Conservation (phyloP, 1,284 basidiomycete species). For the Coriolopsis trogii region DNA sequence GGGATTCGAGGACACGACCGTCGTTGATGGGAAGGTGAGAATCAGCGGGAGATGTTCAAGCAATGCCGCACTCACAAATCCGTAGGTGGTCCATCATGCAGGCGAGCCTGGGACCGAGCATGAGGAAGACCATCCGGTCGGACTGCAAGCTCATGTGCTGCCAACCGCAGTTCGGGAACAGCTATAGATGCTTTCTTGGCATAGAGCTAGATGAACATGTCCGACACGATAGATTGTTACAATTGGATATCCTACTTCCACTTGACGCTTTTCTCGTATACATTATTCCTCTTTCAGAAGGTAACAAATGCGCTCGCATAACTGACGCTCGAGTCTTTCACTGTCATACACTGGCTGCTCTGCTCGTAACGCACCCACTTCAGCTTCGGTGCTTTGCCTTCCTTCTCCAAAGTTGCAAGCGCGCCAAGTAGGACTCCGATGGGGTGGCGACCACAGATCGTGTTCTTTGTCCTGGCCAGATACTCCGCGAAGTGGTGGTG, state of each 20-base stretch:
- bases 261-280: not conserved
- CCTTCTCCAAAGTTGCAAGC: slow-evolving; percentile 61
- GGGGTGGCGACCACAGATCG: slow-evolving; percentile 95
- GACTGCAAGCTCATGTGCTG: slow-evolving; percentile 43
- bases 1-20: slow-evolving; percentile 76
- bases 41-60: not conserved
- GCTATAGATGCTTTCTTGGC: slow-evolving; percentile 37
- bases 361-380: slow-evolving; percentile 93
- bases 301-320: slow-evolving; percentile 89
- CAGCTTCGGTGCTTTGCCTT: slow-evolving; percentile 46
- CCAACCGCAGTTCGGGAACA: slow-evolving; percentile 38
- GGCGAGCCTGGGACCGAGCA: slow-evolving; percentile 64
- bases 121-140: slow-evolving; percentile 57
- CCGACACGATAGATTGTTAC: not conserved
- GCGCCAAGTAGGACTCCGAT: slow-evolving; percentile 91
- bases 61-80: not conserved
- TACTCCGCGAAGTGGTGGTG: slow-evolving; percentile 78
- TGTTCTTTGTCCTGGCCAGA: slow-evolving; percentile 86
- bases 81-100: slow-evolving; percentile 58
- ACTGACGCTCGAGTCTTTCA: slow-evolving; percentile 89
- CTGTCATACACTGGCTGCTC: slow-evolving; percentile 73
- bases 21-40: slow-evolving; percentile 49
- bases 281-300: slow-evolving; percentile 41
- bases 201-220: slow-evolving; percentile 5
- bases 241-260: not conserved